Evolutionary conservation across 2,329 filamentous ascomycete genomes (phyloP).

Genomic region (Lecanicillium sp.): DNA sequence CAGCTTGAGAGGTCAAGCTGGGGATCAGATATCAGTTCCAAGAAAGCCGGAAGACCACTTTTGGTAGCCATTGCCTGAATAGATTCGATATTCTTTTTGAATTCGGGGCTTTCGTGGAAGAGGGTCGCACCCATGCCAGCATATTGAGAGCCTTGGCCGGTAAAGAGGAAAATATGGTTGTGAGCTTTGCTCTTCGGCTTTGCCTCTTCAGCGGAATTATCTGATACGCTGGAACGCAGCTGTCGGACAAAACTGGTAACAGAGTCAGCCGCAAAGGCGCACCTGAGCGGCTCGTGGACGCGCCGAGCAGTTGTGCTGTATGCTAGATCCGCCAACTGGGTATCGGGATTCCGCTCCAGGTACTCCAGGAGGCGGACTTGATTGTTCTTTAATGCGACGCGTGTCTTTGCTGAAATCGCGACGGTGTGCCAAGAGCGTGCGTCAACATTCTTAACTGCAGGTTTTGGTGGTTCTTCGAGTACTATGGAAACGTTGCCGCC

Average conservation of each 20-base stretch:
- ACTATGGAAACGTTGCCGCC: not conserved
- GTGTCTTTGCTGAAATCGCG: not conserved
- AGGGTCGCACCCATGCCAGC: constrained; percentile 24
- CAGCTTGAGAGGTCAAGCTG: not conserved
- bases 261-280: constrained; percentile 37
- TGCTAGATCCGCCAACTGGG: constrained; percentile 47
- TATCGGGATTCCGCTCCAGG: not conserved
- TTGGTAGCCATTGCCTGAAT: not conserved
- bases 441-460: not conserved
- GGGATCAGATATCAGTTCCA: not conserved
- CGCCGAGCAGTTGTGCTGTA: constrained; percentile 61
- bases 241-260: not conserved
- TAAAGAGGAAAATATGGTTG: constrained; percentile 49
- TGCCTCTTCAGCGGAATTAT: constrained; percentile 28
- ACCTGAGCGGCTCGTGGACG: constrained; percentile 52
- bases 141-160: constrained; percentile 50
- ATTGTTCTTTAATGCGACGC: not conserved
- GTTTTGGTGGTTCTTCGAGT: not conserved
- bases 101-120: not conserved
- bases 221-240: no score
- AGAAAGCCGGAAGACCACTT: not conserved
- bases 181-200: constrained; percentile 40
- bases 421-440: not conserved
- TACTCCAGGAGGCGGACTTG: not conserved
- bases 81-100: not conserved